Evolutionary conservation across 108 stramenopile genomes (phyloP), one percentile per base, ranked within the genome.

Genomic region (Skeletonema costatum): DNA sequence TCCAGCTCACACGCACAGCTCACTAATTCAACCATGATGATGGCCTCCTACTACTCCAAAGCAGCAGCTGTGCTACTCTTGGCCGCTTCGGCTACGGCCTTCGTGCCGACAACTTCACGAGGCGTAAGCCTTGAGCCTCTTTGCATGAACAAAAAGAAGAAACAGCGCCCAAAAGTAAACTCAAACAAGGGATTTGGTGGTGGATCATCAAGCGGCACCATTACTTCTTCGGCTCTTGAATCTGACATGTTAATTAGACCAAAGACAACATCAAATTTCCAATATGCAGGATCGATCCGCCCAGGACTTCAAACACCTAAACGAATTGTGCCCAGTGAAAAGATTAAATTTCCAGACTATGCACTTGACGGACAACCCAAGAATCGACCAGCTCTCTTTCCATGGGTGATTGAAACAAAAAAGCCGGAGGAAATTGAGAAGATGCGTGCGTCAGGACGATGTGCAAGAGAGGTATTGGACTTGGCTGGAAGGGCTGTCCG

Each of bases 391-490:
- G 70, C 67, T 33, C 56, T 87, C 4, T 76, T 92, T 39, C 89
- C 92, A 31, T 94, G 93, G 91, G 74, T 93, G 21, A 94, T 98
- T 83, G 96, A 98, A 69, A 89, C 90, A 17, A 97, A 98, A 74
- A 92, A 76, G 10, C 73, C 91, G 0, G 86, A 90, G 12, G 96
- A 99, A 73, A 98, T 99, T 69, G 88, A 71, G 59, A 95, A 85
- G 44, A 99, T 99, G 97, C 71, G 93, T 38, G 92, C 78, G 8
- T 85, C 98, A 3, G 97, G 97, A 35, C 65, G 77, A 56, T 63
- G 89, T 16, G 98, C 98, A 16, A 74, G 98, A 42, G 92, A 99
- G 68, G 92, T 99, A 9, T 80, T 99, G 53, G 99, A 98, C 76
- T 60, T 92, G 29, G 98, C 96, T 0, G 98, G 97, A 4, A 32